Percentiles rank a stretch among this genome's conserved stretches.
Conservation (phyloP, 345 rosid genomes). For the Mangifera indica region DNA sequence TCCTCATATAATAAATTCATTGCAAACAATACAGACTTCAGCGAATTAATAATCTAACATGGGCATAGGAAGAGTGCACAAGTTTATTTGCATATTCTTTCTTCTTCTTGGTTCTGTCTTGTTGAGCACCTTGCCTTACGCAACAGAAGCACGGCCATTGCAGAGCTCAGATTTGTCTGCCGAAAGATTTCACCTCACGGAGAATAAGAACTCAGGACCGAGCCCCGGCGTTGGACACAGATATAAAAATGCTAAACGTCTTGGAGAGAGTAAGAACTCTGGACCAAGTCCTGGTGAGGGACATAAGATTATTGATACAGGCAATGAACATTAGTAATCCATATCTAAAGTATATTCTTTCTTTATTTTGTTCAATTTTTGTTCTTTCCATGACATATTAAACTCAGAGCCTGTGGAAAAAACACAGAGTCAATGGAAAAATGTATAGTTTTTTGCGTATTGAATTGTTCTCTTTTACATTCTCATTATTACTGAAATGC, state of each 20-base stretch:
- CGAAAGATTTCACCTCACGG: constrained; percentile 4
- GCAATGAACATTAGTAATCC: constrained; percentile 17
- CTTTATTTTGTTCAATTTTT: neutral
- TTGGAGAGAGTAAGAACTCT: constrained; percentile 17
- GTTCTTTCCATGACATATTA: neutral
- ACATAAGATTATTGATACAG: constrained; percentile 18
- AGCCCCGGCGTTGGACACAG: constrained; percentile 39
- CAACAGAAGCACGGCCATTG: constrained; percentile 29
- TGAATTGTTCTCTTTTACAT: neutral
- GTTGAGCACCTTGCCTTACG: neutral
- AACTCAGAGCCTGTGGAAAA: too few relatives aligned
- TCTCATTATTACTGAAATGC: too few relatives aligned
- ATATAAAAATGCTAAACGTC: neutral
- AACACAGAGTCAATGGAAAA: neutral
- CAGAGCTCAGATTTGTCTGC: constrained; percentile 9
- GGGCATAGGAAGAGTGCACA: constrained; percentile 10
- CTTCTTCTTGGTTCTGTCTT: constrained; percentile 25
- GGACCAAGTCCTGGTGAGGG: constrained; percentile 53
- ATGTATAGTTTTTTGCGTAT: neutral
- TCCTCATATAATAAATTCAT: neutral
- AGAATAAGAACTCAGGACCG: constrained; percentile 38
- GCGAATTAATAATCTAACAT: neutral
- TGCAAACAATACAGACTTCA: neutral
- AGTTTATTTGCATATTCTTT: constrained; percentile 3
- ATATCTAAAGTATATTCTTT: neutral